Base-by-base conservation (phyloP, 352 stramenopile species). In the Globisporangium lucens region DNA sequence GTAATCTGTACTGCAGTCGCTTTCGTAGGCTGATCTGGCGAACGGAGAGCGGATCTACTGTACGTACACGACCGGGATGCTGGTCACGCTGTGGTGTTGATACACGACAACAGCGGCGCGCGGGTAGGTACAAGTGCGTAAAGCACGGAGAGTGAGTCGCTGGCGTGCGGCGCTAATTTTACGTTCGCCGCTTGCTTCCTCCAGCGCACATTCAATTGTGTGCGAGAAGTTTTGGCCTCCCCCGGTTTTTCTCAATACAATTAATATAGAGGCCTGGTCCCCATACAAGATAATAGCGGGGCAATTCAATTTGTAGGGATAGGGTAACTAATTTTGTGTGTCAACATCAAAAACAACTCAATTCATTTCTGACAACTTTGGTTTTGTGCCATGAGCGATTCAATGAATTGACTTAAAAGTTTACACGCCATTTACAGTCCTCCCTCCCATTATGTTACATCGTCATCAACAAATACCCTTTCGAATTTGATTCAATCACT, bases 151-250 rank as follows among this genome's bases (percentile, higher is more conserved):
- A 51, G 17, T 51, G 43, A 46, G 38, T 46, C 20, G 38, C 38
- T 46, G 38, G 13, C 17, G 13, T 24, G 43, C 17, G 43, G 7
- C 7, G 43, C 6, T 51, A 24, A 24, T 51, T 20, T 41, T 20
- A 56, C 43, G 20, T 63, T 56, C 24, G 53, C 59, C 52, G 27
- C 57, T 22, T 56, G 15, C 47, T 24, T 35, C 8, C 52, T n/a
- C 17, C 36, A 27, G 6, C 4, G 36, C 24, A 67, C 62, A 70
- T 70, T 70, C 65, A 70, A 60, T 70, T 61, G 20, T 69, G 65
- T 65, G 56, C 46, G 3, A 38, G 9, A 51, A 12, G 36, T 43
- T 43, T 43, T 43, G 36, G 36, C 36, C 36, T 43, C 36, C 36
- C 33, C 8, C 36, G 10, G 12, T 17, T 43, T 47, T 47, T 17